phyloP scores from a whole-genome alignment of 176 grass and related monocot species.

The Cenchrus fungigraminus region DNA sequence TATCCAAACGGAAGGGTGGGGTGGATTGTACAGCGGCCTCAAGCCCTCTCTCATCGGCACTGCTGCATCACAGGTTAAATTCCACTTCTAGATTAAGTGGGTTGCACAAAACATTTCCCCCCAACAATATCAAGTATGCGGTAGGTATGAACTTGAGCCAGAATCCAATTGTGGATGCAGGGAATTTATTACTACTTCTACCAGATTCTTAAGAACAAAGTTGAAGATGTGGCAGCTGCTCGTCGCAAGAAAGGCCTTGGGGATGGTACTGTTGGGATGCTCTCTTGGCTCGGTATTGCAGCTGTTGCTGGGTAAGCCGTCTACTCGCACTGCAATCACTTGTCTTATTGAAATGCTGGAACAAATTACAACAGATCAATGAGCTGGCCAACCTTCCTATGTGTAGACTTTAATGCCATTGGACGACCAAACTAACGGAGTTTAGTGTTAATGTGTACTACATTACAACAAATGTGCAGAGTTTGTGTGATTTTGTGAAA shows the following conservation, averaged over 20 bases:
- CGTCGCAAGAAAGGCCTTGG: conserved; percentile 73
- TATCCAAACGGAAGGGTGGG: conserved; percentile 82
- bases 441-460: background rate
- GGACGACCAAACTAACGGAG: background rate
- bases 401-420: background rate
- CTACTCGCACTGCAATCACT: background rate
- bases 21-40: conserved; percentile 90
- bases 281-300: conserved; percentile 95
- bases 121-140: background rate
- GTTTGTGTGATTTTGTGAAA: conserved; percentile 4
- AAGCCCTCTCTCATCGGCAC: conserved; percentile 94
- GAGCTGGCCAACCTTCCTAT: background rate
- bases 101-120: background rate
- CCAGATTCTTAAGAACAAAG: conserved; percentile 92
- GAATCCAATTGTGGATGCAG: conserved; percentile 36
- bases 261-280: conserved; percentile 93
- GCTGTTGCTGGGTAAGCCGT: conserved; percentile 80
- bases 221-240: conserved; percentile 65
- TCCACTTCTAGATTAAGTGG: background rate
- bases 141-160: background rate
- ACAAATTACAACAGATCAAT: background rate
- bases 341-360: background rate
- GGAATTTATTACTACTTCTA: conserved; percentile 99
- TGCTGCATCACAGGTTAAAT: conserved; percentile 84
- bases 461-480: background rate